Conservation (phyloP, 1,284 basidiomycete genomes). For the Tremellales sp. region DNA sequence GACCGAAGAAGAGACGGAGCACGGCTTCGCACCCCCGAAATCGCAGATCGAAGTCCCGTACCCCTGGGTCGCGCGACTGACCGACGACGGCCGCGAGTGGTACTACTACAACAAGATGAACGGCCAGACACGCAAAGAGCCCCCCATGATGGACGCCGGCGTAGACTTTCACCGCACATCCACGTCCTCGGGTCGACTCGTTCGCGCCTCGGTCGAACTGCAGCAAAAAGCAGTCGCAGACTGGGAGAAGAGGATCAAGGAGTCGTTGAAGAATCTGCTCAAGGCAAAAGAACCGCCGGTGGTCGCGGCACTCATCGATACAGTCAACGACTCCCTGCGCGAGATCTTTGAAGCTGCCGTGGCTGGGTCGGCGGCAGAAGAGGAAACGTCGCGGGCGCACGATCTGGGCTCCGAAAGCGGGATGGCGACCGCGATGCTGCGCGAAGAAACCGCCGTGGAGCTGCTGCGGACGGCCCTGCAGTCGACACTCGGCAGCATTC, state of each 20-base stretch:
- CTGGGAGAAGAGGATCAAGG: constrained; percentile 21
- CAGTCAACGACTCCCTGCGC: constrained; percentile 32
- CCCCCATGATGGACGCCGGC: constrained; percentile 14
- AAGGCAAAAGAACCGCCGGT: constrained; percentile 14
- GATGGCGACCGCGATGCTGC: constrained; percentile 19
- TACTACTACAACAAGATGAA: constrained; percentile 73
- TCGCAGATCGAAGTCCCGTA: constrained; percentile 61
- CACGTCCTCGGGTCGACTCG: constrained; percentile 3
- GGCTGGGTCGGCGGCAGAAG: constrained; percentile 39
- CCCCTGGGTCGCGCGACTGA: constrained; percentile 72
- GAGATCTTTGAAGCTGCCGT: constrained; percentile 39
- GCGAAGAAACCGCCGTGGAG: constrained; percentile 35
- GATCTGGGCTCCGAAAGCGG: constrained; percentile 25
- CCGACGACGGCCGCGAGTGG: constrained; percentile 78
- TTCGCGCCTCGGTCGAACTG: constrained; percentile 17
- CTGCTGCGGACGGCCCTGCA: constrained; percentile 15
- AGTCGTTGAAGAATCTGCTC: constrained; percentile 17
- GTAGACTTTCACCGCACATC: constrained; percentile 9
- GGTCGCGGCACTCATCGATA: constrained; percentile 28
- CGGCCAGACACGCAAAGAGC: constrained; percentile 58
- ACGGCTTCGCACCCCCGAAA: constrained; percentile 34
- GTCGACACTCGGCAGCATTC: constrained; percentile 25
- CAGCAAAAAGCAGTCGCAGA: constrained; percentile 24
- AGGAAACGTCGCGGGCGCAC: constrained; percentile 33
- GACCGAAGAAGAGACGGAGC: constrained; percentile 6